phyloP scores from a whole-genome alignment of 257 asterid genomes.

The Solanum paucissectum region DNA sequence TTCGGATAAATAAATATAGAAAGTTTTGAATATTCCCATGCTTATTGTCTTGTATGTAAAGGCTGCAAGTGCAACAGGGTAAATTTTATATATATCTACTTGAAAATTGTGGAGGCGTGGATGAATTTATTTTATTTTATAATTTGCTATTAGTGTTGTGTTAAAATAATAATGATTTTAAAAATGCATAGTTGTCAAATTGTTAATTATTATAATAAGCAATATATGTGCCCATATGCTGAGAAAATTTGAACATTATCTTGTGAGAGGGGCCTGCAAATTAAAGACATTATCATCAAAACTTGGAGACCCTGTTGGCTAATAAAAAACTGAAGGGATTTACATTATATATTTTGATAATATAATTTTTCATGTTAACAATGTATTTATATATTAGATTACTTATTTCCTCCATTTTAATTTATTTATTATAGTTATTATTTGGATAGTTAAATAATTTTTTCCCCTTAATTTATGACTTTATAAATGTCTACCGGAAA shows the following conservation, averaged over 20 bases:
- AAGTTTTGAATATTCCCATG: not conserved
- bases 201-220: not conserved
- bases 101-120: not conserved
- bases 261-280: constrained; percentile 11
- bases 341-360: not conserved
- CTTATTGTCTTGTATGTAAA: not conserved
- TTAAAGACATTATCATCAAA: constrained; percentile 6
- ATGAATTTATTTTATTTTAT: not conserved
- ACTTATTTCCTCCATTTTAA: too few species aligned
- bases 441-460: too few species aligned
- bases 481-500: too few species aligned
- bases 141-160: not conserved
- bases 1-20: not conserved
- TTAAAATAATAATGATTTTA: not conserved
- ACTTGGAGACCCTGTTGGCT: not conserved
- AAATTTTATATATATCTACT: not conserved
- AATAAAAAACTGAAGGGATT: not conserved
- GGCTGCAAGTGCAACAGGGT: not conserved
- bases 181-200: constrained; percentile 3
- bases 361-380: not conserved
- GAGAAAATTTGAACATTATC: constrained; percentile 1
- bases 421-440: too few species aligned
- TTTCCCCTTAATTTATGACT: too few species aligned
- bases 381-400: not conserved
- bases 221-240: not conserved